Percentiles rank a stretch among this genome's conserved stretches.
Conservation (phyloP, 1,284 basidiomycete genomes). For the Sanghuangporus sanghuang region DNA sequence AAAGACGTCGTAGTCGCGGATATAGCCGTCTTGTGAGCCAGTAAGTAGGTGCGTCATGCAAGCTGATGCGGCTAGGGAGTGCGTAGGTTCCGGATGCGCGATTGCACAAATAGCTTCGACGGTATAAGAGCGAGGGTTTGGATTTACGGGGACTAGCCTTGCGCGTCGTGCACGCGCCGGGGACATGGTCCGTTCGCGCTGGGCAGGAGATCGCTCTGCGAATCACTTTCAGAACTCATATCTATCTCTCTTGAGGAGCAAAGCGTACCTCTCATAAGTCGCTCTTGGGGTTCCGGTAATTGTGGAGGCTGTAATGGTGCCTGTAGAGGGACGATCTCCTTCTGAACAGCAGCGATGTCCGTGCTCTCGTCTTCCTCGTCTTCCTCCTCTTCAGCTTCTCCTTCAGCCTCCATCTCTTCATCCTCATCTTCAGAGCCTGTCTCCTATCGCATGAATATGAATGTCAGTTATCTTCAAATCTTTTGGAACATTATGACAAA, state of each 20-base stretch:
- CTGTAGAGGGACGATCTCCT: conserved; percentile 20
- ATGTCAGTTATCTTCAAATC: not conserved
- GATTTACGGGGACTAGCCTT: conserved; percentile 27
- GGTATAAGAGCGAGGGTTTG: conserved; percentile 55
- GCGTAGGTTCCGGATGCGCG: conserved; percentile 84
- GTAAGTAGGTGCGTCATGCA: conserved; percentile 89
- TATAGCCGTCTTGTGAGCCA: conserved; percentile 90
- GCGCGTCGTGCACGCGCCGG: conserved; percentile 49
- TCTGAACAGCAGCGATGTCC: conserved; percentile 14
- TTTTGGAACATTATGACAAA: not conserved
- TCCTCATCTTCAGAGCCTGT: conserved; percentile 45
- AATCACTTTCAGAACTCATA: not conserved
- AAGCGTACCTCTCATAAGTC: conserved; percentile 14
- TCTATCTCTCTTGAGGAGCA: conserved; percentile 3
- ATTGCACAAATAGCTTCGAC: conserved; percentile 94
- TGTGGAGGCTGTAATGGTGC: conserved; percentile 25
- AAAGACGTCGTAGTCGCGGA: conserved; percentile 92
- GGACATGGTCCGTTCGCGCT: conserved; percentile 51
- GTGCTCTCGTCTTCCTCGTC: conserved; percentile 22
- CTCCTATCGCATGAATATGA: conserved; percentile 34
- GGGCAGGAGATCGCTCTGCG: conserved; percentile 18
- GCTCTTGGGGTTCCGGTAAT: conserved; percentile 2
- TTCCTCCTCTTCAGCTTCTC: conserved; percentile 25
- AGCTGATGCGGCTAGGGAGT: conserved; percentile 78
- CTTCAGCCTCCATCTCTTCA: conserved; percentile 29